Conservation (phyloP, 192 early-diverging fungal species). For the Glomus cerebriforme region DNA sequence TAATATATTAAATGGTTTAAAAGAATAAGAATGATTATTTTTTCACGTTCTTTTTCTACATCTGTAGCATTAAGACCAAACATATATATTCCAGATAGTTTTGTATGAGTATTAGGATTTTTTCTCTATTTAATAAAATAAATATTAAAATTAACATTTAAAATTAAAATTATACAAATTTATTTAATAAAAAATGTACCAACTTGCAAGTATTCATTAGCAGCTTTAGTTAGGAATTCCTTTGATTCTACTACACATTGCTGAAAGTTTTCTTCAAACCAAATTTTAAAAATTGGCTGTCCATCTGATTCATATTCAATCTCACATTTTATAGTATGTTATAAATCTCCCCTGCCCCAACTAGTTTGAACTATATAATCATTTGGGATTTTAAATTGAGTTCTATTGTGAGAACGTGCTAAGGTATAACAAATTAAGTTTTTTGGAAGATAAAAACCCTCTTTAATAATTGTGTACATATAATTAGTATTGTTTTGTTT, state of each 20-base stretch:
- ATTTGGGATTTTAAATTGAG: neutral
- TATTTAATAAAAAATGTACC: neutral
- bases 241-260: neutral
- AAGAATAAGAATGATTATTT: neutral
- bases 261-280: neutral
- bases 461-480: neutral
- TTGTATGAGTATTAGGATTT: slow-evolving; percentile 1
- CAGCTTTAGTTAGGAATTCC: neutral
- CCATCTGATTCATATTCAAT: neutral
- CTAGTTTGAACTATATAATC: neutral
- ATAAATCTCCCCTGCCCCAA: neutral
- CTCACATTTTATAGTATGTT: neutral
- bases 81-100: neutral
- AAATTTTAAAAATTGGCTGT: neutral
- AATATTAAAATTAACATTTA: neutral
- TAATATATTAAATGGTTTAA: neutral
- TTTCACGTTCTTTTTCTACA: neutral
- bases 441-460: neutral
- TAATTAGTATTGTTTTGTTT: slow-evolving; percentile 2
- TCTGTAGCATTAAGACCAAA: neutral
- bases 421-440: neutral
- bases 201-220: neutral
- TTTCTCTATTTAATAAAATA: neutral
- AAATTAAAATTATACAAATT: neutral
- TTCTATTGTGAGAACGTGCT: neutral